These are phyloP conservation scores for Corchorus olitorius DNA, from an alignment of 345 rosid species.

Conservation along the genomic window DNA sequence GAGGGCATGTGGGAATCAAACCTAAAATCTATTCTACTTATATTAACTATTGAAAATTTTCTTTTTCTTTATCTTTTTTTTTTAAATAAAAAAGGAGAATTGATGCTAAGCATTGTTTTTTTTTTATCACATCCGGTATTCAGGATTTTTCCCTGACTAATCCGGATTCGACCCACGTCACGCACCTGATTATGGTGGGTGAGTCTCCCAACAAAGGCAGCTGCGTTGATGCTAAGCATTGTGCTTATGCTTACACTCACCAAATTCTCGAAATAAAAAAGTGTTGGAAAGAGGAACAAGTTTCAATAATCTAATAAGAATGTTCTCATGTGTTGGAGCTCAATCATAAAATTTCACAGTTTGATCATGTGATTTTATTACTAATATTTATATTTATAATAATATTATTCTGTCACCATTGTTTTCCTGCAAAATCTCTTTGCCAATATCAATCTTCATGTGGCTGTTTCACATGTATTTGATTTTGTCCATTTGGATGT, in stretches of 20 bases:
- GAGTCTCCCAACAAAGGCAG: too few species aligned
- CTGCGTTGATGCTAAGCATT: background rate
- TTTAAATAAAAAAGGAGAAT: too few species aligned
- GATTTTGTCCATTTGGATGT: background rate
- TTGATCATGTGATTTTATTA: background rate
- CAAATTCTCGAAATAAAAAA: background rate
- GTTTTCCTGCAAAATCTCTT: too few species aligned
- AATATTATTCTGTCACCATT: too few species aligned
- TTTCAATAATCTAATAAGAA: background rate
- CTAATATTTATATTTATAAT: background rate
- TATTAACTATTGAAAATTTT: too few species aligned
- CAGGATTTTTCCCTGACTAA: too few species aligned
- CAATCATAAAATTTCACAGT: background rate
- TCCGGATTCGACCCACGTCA: too few species aligned
- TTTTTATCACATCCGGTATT: too few species aligned
- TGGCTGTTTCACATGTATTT: background rate
- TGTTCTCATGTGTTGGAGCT: conserved; percentile 15
- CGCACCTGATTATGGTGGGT: too few species aligned
- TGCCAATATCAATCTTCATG: background rate
- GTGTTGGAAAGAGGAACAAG: background rate
- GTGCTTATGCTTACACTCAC: background rate
- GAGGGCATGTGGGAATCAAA: background rate
- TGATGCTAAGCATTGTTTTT: background rate
- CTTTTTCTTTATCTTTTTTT: too few species aligned
- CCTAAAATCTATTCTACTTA: too few species aligned